Conservation (phyloP, 2,329 filamentous ascomycete genomes). For the Torrubiella hemipterigena region DNA sequence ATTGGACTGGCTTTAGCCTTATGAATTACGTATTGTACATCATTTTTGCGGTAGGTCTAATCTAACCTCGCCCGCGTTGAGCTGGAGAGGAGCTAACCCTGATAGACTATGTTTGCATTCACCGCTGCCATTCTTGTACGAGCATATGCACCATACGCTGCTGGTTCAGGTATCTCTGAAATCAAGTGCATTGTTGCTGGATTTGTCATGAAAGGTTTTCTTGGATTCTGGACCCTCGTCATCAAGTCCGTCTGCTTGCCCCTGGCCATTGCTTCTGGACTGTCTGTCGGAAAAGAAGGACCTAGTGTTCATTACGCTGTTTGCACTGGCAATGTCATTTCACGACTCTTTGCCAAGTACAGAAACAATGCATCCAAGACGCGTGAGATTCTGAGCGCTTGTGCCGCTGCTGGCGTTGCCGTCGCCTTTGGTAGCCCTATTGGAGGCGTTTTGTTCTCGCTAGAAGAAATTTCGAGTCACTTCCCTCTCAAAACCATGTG, state of each 20-base stretch:
- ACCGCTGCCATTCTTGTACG: conserved; percentile 77
- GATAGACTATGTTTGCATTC: conserved; percentile 64
- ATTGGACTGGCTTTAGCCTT: conserved; percentile 68
- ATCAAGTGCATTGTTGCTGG: conserved; percentile 99
- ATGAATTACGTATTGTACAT: conserved; percentile 86
- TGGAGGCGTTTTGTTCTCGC: conserved; percentile 87
- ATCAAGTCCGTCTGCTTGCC: conserved; percentile 92
- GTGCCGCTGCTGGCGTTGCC: conserved; percentile 86
- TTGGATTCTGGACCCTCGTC: conserved; percentile 79
- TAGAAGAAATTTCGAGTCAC: conserved; percentile 95
- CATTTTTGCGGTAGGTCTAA: conserved; percentile 55
- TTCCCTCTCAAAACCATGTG: conserved; percentile 97
- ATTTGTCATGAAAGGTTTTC: conserved; percentile 97
- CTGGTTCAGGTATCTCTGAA: conserved; percentile 92
- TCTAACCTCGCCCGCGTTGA: background rate
- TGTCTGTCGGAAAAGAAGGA: conserved; percentile 94
- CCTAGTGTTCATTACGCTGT: conserved; percentile 99
- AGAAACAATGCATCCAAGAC: conserved; percentile 86
- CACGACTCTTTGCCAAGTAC: conserved; percentile 85
- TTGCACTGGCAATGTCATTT: conserved; percentile 94
- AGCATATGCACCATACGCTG: conserved; percentile 87
- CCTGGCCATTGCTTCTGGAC: conserved; percentile 81
- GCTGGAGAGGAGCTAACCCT: conserved; percentile 6
- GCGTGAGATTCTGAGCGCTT: conserved; percentile 86
- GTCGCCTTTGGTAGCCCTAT: conserved; percentile 97